phyloP scores from a whole-genome alignment of 1,284 basidiomycete genomes.

The Heterobasidion occidentale region DNA sequence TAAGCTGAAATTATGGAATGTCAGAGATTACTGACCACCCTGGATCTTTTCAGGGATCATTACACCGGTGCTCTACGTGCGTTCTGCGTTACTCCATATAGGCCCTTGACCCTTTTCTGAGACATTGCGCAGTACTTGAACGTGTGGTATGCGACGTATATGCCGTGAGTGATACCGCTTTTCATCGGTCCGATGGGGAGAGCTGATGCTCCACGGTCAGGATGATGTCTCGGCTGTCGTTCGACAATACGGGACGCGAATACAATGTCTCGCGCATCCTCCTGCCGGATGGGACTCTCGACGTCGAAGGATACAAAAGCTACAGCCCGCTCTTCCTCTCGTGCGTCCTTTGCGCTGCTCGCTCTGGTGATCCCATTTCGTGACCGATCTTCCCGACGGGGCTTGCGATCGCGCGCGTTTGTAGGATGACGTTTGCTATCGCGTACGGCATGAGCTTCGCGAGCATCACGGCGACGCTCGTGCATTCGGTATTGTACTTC shows the following conservation, averaged over 20 bases:
- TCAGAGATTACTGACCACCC: background rate
- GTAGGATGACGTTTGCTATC: slow-evolving; percentile 42
- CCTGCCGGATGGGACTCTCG: slow-evolving; percentile 46
- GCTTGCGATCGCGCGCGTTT: background rate
- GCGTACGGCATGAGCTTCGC: slow-evolving; percentile 52
- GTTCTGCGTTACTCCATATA: slow-evolving; percentile 2
- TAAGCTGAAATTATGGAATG: background rate
- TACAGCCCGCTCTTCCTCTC: slow-evolving; percentile 87
- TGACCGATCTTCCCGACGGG: background rate
- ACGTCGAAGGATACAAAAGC: slow-evolving; percentile 55
- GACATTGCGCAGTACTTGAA: slow-evolving; percentile 37
- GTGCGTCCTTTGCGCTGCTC: slow-evolving; percentile 10
- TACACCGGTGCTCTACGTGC: slow-evolving; percentile 55
- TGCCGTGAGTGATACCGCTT: slow-evolving; percentile 14
- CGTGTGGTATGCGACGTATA: slow-evolving; percentile 52
- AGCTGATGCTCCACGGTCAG: slow-evolving; percentile 8
- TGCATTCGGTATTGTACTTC: slow-evolving; percentile 75
- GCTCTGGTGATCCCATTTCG: background rate
- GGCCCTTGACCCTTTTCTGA: no score
- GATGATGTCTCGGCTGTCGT: slow-evolving; percentile 49
- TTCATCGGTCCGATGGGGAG: background rate
- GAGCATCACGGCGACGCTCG: slow-evolving; percentile 57
- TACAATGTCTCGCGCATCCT: slow-evolving; percentile 73
- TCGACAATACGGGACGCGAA: slow-evolving; percentile 51
- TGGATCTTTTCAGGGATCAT: slow-evolving; percentile 40